These are phyloP conservation scores for Colletotrichum sp. DNA, from an alignment of 2,329 filamentous ascomycete species.

Conservation along the genomic window DNA sequence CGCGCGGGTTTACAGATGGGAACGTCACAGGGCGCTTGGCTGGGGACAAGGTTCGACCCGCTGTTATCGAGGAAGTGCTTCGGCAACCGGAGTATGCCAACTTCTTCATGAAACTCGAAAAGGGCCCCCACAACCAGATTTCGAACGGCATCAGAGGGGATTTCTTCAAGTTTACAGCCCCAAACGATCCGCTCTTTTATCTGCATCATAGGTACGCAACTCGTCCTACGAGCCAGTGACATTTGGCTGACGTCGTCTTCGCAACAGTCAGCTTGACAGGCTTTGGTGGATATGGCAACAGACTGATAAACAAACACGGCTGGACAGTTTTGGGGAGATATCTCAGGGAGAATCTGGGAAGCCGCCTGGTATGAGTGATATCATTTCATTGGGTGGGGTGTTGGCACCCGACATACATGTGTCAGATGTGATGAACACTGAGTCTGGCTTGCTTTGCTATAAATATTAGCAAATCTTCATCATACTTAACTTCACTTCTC, in stretches of 20 bases:
- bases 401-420: neutral
- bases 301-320: neutral
- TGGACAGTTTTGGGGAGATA: neutral
- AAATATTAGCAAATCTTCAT: neutral
- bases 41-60: neutral
- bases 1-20: neutral
- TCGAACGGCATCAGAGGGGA: neutral
- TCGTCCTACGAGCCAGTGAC: neutral
- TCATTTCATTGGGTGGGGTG: neutral
- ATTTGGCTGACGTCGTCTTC: neutral
- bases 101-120: neutral
- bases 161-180: neutral
- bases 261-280: neutral
- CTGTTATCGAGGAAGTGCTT: neutral
- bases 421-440: neutral
- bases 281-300: neutral
- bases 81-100: neutral
- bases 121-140: neutral
- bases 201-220: neutral
- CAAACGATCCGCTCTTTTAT: neutral
- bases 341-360: neutral
- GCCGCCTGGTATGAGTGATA: too few species aligned
- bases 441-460: neutral
- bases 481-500: too few species aligned
- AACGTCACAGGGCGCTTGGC: neutral